These are phyloP conservation scores for Phoma sp. DNA, from an alignment of 2,329 filamentous ascomycete species.

Conservation along the genomic window DNA sequence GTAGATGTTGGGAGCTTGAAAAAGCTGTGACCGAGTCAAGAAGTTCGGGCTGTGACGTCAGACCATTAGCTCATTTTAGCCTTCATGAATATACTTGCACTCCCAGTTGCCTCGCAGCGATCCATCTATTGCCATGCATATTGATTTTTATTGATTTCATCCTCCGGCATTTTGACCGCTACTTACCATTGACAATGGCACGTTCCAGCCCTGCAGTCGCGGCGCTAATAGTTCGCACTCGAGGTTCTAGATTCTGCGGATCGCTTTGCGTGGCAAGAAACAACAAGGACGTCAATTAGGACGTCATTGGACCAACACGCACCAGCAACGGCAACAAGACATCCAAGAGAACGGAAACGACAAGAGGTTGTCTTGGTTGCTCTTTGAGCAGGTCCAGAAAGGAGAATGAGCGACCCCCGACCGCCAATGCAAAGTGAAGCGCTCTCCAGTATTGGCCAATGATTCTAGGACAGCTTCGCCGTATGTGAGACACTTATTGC, in stretches of 20 bases:
- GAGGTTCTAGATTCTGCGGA: constrained; percentile 8
- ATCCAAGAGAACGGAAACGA: constrained; percentile 5
- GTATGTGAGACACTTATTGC: constrained; percentile 1
- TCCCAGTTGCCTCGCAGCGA: neutral
- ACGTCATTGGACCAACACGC: constrained; percentile 6
- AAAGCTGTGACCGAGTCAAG: constrained; percentile 3
- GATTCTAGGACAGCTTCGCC: neutral
- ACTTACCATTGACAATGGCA: neutral
- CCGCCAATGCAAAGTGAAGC: neutral
- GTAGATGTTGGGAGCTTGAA: constrained; percentile 23
- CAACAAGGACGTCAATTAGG: neutral
- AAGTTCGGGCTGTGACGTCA: constrained; percentile 9
- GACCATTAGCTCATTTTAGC: neutral
- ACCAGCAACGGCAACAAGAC: neutral
- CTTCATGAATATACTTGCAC: constrained; percentile 1
- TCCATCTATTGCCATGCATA: neutral
- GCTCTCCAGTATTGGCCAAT: neutral
- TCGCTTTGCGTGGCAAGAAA: neutral
- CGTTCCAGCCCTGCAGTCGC: constrained; percentile 1
- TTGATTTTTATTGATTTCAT: neutral
- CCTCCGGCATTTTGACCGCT: neutral
- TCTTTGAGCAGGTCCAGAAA: neutral
- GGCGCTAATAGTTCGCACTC: neutral
- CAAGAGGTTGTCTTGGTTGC: neutral
- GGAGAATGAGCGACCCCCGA: neutral